phyloP scores from a whole-genome alignment of 2,329 filamentous ascomycete species.

The Alternaria solani region DNA sequence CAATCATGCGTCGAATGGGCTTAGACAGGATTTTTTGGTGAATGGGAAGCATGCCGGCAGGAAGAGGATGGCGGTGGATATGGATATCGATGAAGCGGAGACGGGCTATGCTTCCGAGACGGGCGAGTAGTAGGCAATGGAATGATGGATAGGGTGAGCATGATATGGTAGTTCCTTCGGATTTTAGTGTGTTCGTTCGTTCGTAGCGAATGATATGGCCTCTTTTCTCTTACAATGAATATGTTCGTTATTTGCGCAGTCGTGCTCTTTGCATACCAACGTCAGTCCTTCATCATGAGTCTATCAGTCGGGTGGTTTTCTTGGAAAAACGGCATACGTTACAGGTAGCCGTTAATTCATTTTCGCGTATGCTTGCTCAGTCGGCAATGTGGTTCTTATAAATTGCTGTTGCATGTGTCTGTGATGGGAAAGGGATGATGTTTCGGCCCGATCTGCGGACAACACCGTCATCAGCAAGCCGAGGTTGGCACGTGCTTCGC shows the following conservation, averaged over 20 bases:
- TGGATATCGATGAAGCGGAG: background rate
- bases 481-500: background rate
- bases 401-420: background rate
- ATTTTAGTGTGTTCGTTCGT: background rate
- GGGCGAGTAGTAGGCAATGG: background rate
- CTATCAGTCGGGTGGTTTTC: too few species aligned
- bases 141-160: background rate
- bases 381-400: background rate
- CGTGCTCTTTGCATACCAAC: background rate
- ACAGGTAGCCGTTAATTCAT: background rate
- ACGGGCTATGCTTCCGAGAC: background rate
- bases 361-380: background rate
- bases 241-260: background rate
- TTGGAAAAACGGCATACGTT: background rate
- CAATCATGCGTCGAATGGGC: conserved; percentile 5
- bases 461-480: background rate
- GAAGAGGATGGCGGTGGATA: background rate
- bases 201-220: background rate
- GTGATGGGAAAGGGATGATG: background rate
- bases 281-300: background rate
- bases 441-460: background rate
- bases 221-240: background rate
- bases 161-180: rapidly evolving
- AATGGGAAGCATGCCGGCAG: background rate
- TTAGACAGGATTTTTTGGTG: background rate